Conservation (phyloP, 2,329 filamentous ascomycete genomes). For the Colletotrichum gloeosporioides region DNA sequence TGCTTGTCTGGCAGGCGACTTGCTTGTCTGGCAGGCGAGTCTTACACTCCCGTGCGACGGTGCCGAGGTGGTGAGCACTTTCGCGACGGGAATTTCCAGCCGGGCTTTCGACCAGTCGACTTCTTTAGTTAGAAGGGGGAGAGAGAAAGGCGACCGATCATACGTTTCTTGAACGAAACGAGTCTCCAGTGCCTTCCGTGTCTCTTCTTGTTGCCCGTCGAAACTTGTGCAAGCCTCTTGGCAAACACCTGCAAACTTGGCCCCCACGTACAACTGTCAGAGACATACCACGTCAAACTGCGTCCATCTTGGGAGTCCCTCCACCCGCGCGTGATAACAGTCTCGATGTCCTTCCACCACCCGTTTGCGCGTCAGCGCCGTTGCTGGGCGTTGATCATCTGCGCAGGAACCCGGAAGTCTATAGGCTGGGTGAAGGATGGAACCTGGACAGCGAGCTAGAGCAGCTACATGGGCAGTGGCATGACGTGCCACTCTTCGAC, state of each 20-base stretch:
- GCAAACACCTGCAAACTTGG: not conserved
- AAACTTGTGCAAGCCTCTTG: not conserved
- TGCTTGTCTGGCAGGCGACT: not conserved
- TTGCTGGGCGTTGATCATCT: constrained; percentile 28
- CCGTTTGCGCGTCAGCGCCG: not conserved
- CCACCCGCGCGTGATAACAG: constrained; percentile 11
- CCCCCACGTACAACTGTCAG: not conserved
- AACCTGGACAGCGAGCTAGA: not conserved
- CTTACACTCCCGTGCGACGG: constrained; percentile 7
- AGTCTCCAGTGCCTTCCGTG: not conserved
- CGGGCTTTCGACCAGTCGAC: not conserved
- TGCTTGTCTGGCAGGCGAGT: not conserved
- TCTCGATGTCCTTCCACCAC: not conserved
- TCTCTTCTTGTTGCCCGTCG: not conserved
- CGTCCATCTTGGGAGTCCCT: not conserved
- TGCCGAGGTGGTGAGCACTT: constrained; percentile 11
- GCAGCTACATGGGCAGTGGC: not conserved
- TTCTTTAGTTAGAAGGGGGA: not conserved
- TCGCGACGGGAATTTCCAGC: not conserved
- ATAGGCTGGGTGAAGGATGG: constrained; percentile 1
- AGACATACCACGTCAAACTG: constrained; percentile 2
- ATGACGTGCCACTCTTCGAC: constrained; percentile 12
- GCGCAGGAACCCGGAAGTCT: constrained; percentile 34
- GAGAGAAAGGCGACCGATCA: not conserved
- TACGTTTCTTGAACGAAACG: not conserved